Evolutionary conservation across 108 stramenopile species (phyloP).

Genomic region (Asterionellopsis glacialis): DNA sequence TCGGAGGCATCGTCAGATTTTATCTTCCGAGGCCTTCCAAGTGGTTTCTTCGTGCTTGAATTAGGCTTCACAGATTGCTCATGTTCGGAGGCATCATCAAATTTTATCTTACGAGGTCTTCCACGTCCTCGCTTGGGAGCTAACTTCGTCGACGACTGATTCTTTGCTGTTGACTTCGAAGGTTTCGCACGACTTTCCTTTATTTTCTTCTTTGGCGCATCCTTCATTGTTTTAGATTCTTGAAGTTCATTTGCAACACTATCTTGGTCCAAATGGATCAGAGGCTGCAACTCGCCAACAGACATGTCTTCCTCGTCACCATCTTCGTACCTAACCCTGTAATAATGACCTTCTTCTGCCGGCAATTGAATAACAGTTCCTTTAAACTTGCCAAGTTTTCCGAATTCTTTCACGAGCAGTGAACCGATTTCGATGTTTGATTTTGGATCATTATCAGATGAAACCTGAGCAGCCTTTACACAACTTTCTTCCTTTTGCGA

Average conservation of each 20-base stretch:
- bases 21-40: no score
- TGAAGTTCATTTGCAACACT: not conserved
- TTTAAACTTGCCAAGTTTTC: not conserved
- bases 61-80: no score
- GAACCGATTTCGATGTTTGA: constrained; percentile 8
- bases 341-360: constrained; percentile 4
- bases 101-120: constrained; percentile 6
- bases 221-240: not conserved
- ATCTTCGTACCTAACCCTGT: constrained; percentile 17
- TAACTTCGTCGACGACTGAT: not conserved
- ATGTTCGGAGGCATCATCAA: not conserved
- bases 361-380: constrained; percentile 8
- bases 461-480: not conserved
- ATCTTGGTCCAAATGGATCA: no score
- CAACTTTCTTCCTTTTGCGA: not conserved
- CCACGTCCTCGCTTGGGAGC: constrained; percentile 1
- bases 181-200: not conserved
- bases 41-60: no score
- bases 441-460: not conserved
- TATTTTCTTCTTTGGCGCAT: not conserved
- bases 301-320: constrained; percentile 16
- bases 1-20: no score
- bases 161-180: not conserved
- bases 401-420: constrained; percentile 14
- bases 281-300: constrained; percentile 5